Conservation (phyloP, 306 rosid species). For the Prunus dulcis region DNA sequence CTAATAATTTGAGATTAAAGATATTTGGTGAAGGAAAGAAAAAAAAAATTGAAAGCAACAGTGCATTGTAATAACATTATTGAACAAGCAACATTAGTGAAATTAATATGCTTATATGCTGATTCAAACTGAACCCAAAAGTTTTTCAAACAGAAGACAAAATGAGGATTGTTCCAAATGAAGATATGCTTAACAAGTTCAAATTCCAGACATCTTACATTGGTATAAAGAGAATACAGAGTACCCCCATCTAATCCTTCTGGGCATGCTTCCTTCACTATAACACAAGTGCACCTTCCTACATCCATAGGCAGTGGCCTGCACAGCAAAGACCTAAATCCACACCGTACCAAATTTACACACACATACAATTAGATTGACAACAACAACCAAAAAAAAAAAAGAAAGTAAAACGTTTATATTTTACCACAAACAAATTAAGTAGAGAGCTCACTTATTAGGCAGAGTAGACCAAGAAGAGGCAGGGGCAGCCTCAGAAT, state of each 20-base stretch:
- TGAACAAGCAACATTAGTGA: background rate
- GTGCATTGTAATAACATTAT: too few relatives aligned
- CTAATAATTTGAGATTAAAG: too few relatives aligned
- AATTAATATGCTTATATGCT: background rate
- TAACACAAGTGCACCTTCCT: conserved; percentile 79
- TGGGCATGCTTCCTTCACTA: conserved; percentile 63
- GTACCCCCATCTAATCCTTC: conserved; percentile 50
- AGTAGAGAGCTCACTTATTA: conserved; percentile 43
- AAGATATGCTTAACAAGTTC: background rate
- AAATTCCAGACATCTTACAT: conserved; percentile 38
- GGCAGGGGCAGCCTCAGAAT: conserved; percentile 94
- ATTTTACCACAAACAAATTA: background rate
- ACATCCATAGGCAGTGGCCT: conserved; percentile 84
- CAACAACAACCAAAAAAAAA: too few relatives aligned
- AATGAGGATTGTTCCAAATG: background rate
- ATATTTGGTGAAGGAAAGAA: too few relatives aligned
- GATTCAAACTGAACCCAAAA: background rate
- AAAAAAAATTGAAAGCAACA: too few relatives aligned
- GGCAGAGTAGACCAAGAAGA: conserved; percentile 96
- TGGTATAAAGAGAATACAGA: conserved; percentile 76
- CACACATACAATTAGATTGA: background rate
- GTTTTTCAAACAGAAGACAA: background rate
- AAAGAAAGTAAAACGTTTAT: background rate
- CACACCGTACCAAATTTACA: background rate
- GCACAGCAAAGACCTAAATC: conserved; percentile 64